A percentile compares a stretch with the other conserved stretches of the same genome.
phyloP scores from a whole-genome alignment of 1,284 basidiomycete genomes.

The Afroboletus lepidellus region DNA sequence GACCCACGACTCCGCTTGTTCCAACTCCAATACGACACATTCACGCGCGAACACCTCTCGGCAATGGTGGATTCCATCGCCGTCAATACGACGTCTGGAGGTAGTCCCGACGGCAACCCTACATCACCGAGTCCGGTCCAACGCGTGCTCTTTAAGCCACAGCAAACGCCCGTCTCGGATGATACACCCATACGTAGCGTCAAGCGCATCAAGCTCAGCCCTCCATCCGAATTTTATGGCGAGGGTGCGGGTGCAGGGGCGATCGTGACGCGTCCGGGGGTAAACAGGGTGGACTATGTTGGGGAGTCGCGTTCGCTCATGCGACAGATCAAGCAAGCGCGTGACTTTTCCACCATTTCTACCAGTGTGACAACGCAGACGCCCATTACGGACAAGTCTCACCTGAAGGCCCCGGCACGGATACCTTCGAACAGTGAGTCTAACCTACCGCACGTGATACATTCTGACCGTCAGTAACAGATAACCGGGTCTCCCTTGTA shows the following conservation, averaged over 20 bases:
- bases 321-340: conserved; percentile 71
- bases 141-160: conserved; percentile 44
- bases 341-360: conserved; percentile 71
- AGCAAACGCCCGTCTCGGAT: conserved; percentile 39
- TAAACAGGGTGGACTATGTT: conserved; percentile 60
- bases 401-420: not conserved
- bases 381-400: conserved; percentile 16
- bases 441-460: not conserved
- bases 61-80: conserved; percentile 89
- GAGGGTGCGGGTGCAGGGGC: conserved; percentile 45
- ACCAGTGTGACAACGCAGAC: conserved; percentile 45
- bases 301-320: conserved; percentile 71
- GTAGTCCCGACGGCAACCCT: conserved; percentile 39
- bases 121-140: conserved; percentile 44
- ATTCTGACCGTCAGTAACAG: conserved; percentile 11
- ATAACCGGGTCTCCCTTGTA: conserved; percentile 8
- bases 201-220: conserved; percentile 74
- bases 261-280: conserved; percentile 47
- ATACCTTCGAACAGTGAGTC: conserved; percentile 17
- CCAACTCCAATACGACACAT: conserved; percentile 91
- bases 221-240: conserved; percentile 52
- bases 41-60: conserved; percentile 87
- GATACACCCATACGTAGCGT: conserved; percentile 60
- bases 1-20: conserved; percentile 83
- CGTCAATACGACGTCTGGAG: conserved; percentile 68